Evolutionary conservation across 768 basidiomycete genomes (phyloP).

Genomic region (Clitopilus passeckerianus): DNA sequence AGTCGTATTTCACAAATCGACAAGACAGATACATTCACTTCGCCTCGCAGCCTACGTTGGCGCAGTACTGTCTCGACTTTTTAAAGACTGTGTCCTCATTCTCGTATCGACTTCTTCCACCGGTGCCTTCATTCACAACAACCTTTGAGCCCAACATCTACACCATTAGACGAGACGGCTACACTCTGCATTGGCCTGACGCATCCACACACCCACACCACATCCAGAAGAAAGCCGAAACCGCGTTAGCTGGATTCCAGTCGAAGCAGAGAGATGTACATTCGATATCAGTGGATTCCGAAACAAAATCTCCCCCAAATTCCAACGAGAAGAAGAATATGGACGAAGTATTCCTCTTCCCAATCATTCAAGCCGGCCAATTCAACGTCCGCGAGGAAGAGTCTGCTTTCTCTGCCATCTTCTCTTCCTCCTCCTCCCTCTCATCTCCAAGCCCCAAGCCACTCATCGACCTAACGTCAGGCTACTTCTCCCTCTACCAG

Average conservation of each 20-base stretch:
- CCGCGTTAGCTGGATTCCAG: slow-evolving; percentile 60
- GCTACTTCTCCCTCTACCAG: slow-evolving; percentile 87
- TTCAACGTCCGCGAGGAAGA: slow-evolving; percentile 88
- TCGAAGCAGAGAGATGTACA: slow-evolving; percentile 21
- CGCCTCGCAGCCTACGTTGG: slow-evolving; percentile 48
- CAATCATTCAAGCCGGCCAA: slow-evolving; percentile 87
- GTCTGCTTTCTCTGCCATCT: slow-evolving; percentile 48
- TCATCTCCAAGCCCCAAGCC: slow-evolving; percentile 18
- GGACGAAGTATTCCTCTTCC: slow-evolving; percentile 53
- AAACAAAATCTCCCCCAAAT: background rate
- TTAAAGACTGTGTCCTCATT: slow-evolving; percentile 62
- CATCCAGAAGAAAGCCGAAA: slow-evolving; percentile 57
- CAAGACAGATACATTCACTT: slow-evolving; percentile 94
- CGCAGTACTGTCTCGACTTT: slow-evolving; percentile 83
- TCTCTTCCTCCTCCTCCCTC: slow-evolving; percentile 36
- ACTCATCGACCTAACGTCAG: slow-evolving; percentile 83
- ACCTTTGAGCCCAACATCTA: slow-evolving; percentile 11
- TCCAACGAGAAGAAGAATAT: slow-evolving; percentile 15
- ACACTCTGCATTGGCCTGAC: slow-evolving; percentile 65
- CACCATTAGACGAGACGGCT: slow-evolving; percentile 34
- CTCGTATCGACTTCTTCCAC: slow-evolving; percentile 56
- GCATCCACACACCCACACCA: slow-evolving; percentile 59
- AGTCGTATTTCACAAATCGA: slow-evolving; percentile 90
- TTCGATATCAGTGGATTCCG: background rate
- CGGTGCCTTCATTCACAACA: slow-evolving; percentile 1